Evolutionary conservation across 805 yeast species (phyloP).

Genomic region (Lipomyces mesembrius): DNA sequence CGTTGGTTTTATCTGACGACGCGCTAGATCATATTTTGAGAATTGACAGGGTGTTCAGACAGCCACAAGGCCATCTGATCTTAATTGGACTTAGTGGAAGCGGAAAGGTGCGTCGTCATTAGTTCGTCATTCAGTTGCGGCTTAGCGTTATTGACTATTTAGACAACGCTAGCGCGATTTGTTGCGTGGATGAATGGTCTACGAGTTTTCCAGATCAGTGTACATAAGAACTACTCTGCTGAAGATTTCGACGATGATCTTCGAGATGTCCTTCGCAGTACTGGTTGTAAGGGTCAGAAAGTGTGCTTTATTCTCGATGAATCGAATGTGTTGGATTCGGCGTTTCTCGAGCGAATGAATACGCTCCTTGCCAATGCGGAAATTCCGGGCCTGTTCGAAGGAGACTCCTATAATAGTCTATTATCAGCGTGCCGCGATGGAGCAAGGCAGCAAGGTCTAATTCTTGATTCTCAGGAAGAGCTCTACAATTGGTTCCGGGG

Average conservation of each 20-base stretch:
- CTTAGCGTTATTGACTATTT: constrained; percentile 10
- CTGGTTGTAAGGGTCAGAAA: constrained; percentile 62
- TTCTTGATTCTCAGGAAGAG: constrained; percentile 71
- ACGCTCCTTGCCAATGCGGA: constrained; percentile 92
- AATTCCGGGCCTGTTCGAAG: constrained; percentile 84
- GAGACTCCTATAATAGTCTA: constrained; percentile 63
- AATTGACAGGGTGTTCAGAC: constrained; percentile 79
- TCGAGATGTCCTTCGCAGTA: constrained; percentile 55
- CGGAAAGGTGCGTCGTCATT: constrained; percentile 57
- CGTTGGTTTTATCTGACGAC: constrained; percentile 68
- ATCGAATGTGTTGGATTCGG: constrained; percentile 70
- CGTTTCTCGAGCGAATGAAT: constrained; percentile 89
- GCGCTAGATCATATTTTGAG: constrained; percentile 74
- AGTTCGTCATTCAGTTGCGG: neutral
- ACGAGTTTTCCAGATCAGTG: constrained; percentile 60
- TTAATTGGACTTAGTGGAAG: constrained; percentile 81
- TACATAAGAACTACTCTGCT: constrained; percentile 58
- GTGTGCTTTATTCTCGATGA: constrained; percentile 81
- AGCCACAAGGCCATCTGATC: constrained; percentile 88
- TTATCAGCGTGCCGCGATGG: constrained; percentile 61
- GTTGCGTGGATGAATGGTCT: constrained; percentile 92
- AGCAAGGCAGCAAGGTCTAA: constrained; percentile 61
- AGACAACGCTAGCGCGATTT: constrained; percentile 70
- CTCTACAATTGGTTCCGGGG: constrained; percentile 72
- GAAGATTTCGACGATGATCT: constrained; percentile 70